Evolutionary conservation across 495 filamentous ascomycete species (phyloP).

Genomic region (Articulospora tetracladia): DNA sequence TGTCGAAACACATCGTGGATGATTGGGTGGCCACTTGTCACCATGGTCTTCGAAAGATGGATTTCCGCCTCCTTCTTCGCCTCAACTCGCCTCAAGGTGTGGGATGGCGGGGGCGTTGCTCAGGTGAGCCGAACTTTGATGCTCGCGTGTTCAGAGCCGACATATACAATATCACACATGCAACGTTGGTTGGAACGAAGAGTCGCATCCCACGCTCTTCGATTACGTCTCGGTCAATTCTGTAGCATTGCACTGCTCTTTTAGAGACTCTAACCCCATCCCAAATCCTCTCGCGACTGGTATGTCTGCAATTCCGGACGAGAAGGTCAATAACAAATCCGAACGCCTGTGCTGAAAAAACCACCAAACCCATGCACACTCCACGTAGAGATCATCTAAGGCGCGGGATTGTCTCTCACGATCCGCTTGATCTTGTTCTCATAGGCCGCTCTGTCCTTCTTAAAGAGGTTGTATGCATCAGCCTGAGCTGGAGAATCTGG

Average conservation of each 20-base stretch:
- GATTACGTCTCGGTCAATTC: neutral
- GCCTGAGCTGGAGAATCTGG: constrained; percentile 96
- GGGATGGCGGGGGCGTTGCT: neutral
- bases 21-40: neutral
- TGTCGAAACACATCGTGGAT: neutral
- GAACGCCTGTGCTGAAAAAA: constrained; percentile 1
- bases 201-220: neutral
- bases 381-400: constrained; percentile 33
- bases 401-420: constrained; percentile 80
- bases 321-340: neutral
- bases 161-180: neutral
- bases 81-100: neutral
- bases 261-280: neutral
- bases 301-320: neutral
- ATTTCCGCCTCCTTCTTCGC: neutral
- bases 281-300: neutral
- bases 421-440: constrained; percentile 82
- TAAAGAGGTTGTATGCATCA: constrained; percentile 95
- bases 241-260: neutral
- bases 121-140: neutral
- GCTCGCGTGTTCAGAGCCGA: neutral
- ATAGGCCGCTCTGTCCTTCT: constrained; percentile 83
- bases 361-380: neutral
- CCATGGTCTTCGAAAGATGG: neutral
- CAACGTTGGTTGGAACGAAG: neutral